Evolutionary conservation across 371 early-diverging fungal genomes (phyloP).

Genomic region (Zancudomyces culisetae): DNA sequence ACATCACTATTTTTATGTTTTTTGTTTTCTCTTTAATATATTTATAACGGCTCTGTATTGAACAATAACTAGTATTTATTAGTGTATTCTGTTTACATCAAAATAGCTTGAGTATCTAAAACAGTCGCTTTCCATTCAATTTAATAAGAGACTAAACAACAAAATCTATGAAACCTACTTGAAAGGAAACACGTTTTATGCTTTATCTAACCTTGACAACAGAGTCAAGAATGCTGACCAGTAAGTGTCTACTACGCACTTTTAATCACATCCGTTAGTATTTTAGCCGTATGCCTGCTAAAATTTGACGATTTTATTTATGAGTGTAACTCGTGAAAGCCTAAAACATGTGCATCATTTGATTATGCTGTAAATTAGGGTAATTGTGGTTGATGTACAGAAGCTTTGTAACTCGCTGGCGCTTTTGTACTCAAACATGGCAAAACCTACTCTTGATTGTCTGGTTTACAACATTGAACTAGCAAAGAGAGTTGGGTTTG

Average conservation of each 20-base stretch:
- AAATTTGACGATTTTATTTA: too few relatives aligned
- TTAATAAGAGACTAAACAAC: constrained; percentile 55
- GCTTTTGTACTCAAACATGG: constrained; percentile 60
- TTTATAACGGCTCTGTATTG: constrained; percentile 3
- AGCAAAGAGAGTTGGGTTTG: constrained; percentile 56
- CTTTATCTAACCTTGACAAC: constrained; percentile 62
- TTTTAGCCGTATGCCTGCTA: too few relatives aligned
- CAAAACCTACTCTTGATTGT: constrained; percentile 66
- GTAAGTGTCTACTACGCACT: constrained; percentile 8
- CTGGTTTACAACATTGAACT: constrained; percentile 63
- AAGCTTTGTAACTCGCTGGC: constrained; percentile 57
- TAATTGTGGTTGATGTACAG: constrained; percentile 63
- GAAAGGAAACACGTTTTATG: constrained; percentile 58
- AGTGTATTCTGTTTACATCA: constrained; percentile 8
- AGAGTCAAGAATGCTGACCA: constrained; percentile 70
- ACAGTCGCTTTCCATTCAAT: constrained; percentile 41
- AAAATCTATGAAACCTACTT: constrained; percentile 59
- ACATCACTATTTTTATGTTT: too few relatives aligned
- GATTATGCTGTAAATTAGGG: constrained; percentile 43
- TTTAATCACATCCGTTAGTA: too few relatives aligned
- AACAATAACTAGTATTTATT: not conserved
- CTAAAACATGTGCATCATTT: constrained; percentile 50
- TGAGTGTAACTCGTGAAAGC: not conserved
- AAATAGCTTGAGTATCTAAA: constrained; percentile 18
- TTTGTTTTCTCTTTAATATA: constrained; percentile 15